Evolutionary conservation across 345 rosid species (phyloP).

Genomic region (Adansonia digitata): DNA sequence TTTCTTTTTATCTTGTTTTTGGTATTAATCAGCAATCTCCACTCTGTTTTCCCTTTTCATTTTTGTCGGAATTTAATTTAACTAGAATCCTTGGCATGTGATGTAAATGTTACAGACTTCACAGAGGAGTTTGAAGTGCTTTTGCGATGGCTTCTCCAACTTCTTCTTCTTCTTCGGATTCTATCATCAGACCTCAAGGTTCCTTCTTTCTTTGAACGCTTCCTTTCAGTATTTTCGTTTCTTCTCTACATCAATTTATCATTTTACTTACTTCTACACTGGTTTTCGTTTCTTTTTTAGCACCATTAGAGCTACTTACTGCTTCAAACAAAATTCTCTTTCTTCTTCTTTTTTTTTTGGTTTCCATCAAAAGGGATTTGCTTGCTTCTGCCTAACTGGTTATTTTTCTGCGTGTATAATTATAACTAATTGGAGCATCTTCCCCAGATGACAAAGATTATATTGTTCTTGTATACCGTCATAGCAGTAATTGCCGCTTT

Average conservation of each 20-base stretch:
- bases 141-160: conserved; percentile 4
- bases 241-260: background rate
- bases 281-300: no score
- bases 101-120: background rate
- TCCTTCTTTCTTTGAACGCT: background rate
- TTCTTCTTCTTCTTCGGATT: background rate
- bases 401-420: background rate
- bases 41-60: background rate
- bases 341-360: background rate
- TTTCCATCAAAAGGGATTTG: background rate
- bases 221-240: background rate
- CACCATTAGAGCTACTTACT: background rate
- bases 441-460: background rate
- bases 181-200: conserved; percentile 9
- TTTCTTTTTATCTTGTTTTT: background rate
- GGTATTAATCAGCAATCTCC: background rate
- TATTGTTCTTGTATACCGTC: background rate
- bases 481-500: background rate
- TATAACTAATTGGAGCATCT: background rate
- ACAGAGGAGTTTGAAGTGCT: background rate
- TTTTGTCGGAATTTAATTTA: background rate
- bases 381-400: background rate
- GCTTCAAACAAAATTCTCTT: background rate
- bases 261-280: no score
- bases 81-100: background rate